A percentile compares a stretch with the other conserved stretches of the same genome.
phyloP scores from a whole-genome alignment of 441 rosid species.

The Daphne laureola region DNA sequence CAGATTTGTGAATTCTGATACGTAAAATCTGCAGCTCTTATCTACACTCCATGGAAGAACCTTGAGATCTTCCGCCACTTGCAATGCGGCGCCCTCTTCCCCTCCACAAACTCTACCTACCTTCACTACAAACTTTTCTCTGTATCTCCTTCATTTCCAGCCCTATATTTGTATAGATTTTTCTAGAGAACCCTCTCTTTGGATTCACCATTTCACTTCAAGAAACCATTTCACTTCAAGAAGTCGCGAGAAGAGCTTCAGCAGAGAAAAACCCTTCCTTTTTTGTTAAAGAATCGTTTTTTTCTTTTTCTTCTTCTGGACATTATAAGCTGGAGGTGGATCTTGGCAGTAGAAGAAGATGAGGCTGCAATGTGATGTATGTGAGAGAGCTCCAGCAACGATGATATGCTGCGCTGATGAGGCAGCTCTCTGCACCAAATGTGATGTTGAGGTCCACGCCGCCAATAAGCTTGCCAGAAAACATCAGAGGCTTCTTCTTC shows the following conservation, averaged over 20 bases:
- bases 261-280: neutral
- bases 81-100: neutral
- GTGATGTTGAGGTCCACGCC: conserved; percentile 63
- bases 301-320: neutral
- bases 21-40: conserved; percentile 28
- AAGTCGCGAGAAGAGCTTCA: conserved; percentile 1
- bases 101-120: conserved; percentile 3
- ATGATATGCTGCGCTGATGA: conserved; percentile 74
- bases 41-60: conserved; percentile 18
- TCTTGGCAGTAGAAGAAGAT: conserved; percentile 20
- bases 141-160: neutral
- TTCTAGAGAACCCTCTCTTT: neutral
- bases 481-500: conserved; percentile 66
- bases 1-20: conserved; percentile 25
- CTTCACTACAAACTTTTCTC: neutral
- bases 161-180: conserved; percentile 8
- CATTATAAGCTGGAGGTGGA: conserved; percentile 6
- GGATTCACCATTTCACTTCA: conserved; percentile 4
- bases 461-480: conserved; percentile 75
- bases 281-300: neutral
- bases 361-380: conserved; percentile 82
- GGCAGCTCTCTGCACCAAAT: conserved; percentile 62
- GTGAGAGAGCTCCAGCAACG: conserved; percentile 69
- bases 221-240: neutral
- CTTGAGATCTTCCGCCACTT: conserved; percentile 27